Percentiles rank a stretch among this genome's conserved stretches.
Conservation (phyloP, 1,284 basidiomycete genomes). For the Rhodotorula sp. region DNA sequence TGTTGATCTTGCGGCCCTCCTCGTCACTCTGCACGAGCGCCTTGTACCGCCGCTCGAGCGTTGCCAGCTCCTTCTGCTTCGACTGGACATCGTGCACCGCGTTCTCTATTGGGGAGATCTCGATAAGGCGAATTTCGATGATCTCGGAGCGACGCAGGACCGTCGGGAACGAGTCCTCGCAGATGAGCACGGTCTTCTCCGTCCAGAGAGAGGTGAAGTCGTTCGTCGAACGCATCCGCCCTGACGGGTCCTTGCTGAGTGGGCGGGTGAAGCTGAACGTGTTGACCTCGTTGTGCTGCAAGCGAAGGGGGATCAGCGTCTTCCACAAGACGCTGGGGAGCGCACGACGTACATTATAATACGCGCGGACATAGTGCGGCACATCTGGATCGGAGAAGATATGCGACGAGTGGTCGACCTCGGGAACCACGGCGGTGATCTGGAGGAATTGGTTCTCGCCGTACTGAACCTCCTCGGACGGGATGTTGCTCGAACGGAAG, state of each 20-base stretch:
- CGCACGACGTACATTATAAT: slow-evolving; percentile 54
- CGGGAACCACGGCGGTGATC: slow-evolving; percentile 79
- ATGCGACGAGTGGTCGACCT: slow-evolving; percentile 74
- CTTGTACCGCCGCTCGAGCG: slow-evolving; percentile 70
- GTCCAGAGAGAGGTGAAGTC: slow-evolving; percentile 62
- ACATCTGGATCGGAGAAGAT: slow-evolving; percentile 87
- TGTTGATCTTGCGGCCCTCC: slow-evolving; percentile 18
- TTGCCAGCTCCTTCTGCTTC: slow-evolving; percentile 73
- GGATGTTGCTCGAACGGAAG: slow-evolving; percentile 72
- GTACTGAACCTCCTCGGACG: slow-evolving; percentile 75
- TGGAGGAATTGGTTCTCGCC: slow-evolving; percentile 85
- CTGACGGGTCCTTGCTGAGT: slow-evolving; percentile 62
- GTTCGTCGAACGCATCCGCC: slow-evolving; percentile 53
- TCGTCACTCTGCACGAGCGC: slow-evolving; percentile 54
- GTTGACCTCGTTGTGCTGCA: slow-evolving; percentile 64
- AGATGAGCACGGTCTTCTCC: slow-evolving; percentile 69
- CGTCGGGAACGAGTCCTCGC: slow-evolving; percentile 86
- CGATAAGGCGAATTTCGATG: slow-evolving; percentile 68
- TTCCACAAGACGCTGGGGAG: not conserved
- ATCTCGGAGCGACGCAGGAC: slow-evolving; percentile 89
- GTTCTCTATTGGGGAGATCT: slow-evolving; percentile 82
- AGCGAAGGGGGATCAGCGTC: too few relatives aligned
- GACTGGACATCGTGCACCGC: slow-evolving; percentile 77
- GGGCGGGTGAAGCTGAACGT: slow-evolving; percentile 67
- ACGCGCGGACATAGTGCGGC: slow-evolving; percentile 70